Base-by-base conservation (phyloP, 2,329 filamentous ascomycete species). In the Madurella mycetomatis region DNA sequence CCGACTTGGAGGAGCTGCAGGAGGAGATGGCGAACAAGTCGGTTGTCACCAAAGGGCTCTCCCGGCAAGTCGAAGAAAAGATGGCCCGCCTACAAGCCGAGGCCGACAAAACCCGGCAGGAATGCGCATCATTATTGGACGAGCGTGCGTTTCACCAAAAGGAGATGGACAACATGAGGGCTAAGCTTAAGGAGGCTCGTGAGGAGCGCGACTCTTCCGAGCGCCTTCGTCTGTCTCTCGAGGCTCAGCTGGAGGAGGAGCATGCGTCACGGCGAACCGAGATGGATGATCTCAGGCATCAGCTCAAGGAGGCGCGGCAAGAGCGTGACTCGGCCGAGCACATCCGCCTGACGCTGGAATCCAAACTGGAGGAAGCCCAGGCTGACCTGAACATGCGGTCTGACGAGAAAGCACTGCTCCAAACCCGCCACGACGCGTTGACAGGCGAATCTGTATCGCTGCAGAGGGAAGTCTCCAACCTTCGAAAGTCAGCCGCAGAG, bases 11-110 rank as follows among this genome's bases (percentile, higher is more conserved):
- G 62, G 83, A 86, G 64, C 75, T 91, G 19, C 86, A 88, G 58
- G 86, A 89, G 51, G 88, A 91, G 63, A 83, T 91, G 79, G 80
- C 86, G 18, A 86, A 92, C 70, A 91, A 90, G 63, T 92, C 88
- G 0, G 79, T 90, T 39, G 83, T 83, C 50, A 88, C 86, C 12
- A 90, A 88, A 66, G 87, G 86, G 2, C 76, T 90, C 9, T 88
- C 83, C 49, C 81, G 87, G 32, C 87, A 92, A 69, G 78, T 90
- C 16, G 87, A 92, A 64, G 86, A 89, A 61, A 89, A 84, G 68
- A 73, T 83, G 9, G 72, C 76, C 49, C 82, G 83, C 32, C 72
- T 92, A 9, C 86, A 91, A 61, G 74, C 80, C 44, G 86, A 91
- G 54, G 71, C 90, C 5, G 80, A 82, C 53, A 72, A 72, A 56